Evolutionary conservation across 768 basidiomycete species (phyloP).

Genomic region (Tricholoma matsutake): DNA sequence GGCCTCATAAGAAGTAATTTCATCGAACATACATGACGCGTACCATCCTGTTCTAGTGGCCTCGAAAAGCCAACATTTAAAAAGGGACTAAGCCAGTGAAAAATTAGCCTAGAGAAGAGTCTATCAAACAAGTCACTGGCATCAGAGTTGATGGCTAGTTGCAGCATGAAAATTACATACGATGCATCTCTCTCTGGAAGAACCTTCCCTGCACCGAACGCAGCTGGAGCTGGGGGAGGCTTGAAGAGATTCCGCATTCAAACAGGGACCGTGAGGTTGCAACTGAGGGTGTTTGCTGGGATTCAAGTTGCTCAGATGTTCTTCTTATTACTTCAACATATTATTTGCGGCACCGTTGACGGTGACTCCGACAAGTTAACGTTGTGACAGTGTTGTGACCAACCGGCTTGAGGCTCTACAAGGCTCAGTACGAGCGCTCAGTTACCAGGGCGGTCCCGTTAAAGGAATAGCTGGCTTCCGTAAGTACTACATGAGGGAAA

Average conservation of each 20-base stretch:
- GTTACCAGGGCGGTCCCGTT: too few species aligned
- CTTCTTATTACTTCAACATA: too few species aligned
- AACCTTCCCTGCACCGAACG: constrained; percentile 43
- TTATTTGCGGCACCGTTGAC: too few species aligned
- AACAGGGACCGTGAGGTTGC: background rate
- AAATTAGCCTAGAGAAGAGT: constrained; percentile 42
- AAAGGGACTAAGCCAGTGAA: constrained; percentile 54
- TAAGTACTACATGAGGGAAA: too few species aligned
- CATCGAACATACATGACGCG: constrained; percentile 1
- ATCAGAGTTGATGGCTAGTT: background rate
- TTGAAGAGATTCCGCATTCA: constrained; percentile 35
- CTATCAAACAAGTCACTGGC: constrained; percentile 27
- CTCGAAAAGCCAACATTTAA: constrained; percentile 56
- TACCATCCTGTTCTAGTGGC: constrained; percentile 56
- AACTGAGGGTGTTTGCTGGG: background rate
- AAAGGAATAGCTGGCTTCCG: too few species aligned
- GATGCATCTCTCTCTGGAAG: constrained; percentile 41
- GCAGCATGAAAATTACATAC: constrained; percentile 24
- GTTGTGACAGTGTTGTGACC: too few species aligned
- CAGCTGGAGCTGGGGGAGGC: constrained; percentile 47
- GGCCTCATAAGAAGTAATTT: background rate
- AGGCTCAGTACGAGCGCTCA: too few species aligned
- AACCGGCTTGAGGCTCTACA: too few species aligned
- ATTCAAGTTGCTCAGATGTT: background rate
- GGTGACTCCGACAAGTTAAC: too few species aligned